Evolutionary conservation across 2,329 filamentous ascomycete species (phyloP).

Genomic region (Graphilbum sp.): DNA sequence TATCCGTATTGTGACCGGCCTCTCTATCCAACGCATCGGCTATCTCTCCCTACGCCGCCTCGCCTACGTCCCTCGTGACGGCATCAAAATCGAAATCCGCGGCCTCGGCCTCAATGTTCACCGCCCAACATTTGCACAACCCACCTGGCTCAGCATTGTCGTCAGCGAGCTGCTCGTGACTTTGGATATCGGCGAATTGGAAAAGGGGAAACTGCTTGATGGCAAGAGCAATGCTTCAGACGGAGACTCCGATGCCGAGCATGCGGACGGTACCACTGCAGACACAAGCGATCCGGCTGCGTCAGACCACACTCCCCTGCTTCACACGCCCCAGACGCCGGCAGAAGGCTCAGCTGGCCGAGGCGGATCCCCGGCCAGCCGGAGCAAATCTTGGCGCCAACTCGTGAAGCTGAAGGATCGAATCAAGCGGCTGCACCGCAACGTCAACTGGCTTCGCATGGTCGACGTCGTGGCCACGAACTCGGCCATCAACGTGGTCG

Average conservation of each 20-base stretch:
- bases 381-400: constrained; percentile 65
- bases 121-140: constrained; percentile 88
- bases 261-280: neutral
- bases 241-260: too few relatives aligned
- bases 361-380: constrained; percentile 18
- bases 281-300: constrained; percentile 5
- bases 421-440: constrained; percentile 72
- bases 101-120: constrained; percentile 79
- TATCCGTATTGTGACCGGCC: constrained; percentile 76
- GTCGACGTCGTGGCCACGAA: constrained; percentile 78
- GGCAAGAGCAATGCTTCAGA: too few relatives aligned
- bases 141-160: constrained; percentile 88
- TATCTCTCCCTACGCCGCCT: constrained; percentile 85
- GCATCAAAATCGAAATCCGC: constrained; percentile 75
- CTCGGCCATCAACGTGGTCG: constrained; percentile 57
- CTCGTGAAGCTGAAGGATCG: constrained; percentile 67
- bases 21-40: constrained; percentile 91
- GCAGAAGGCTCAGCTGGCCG: too few relatives aligned
- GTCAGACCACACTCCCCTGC: too few relatives aligned
- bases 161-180: constrained; percentile 75
- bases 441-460: constrained; percentile 76
- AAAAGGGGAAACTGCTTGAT: constrained; percentile 25
- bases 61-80: constrained; percentile 77
- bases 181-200: constrained; percentile 55
- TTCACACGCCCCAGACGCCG: too few relatives aligned